A percentile compares a stretch with the other conserved stretches of the same genome.
phyloP scores from a whole-genome alignment of 495 filamentous ascomycete genomes.

The Cryomyces antarcticus region DNA sequence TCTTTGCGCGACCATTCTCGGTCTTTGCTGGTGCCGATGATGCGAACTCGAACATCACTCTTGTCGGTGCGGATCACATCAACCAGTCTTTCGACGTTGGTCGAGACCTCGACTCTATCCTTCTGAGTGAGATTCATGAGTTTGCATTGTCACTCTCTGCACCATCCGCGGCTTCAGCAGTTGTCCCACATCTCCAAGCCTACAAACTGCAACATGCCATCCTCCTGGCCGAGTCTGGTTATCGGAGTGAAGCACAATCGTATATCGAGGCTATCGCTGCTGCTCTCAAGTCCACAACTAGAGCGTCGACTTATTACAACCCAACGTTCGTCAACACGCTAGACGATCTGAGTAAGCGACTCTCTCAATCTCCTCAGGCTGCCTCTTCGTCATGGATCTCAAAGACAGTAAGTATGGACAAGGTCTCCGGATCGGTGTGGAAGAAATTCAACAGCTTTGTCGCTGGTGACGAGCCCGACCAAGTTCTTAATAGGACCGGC shows the following conservation, averaged over 20 bases:
- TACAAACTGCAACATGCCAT: slow-evolving; percentile 82
- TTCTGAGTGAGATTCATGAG: slow-evolving; percentile 87
- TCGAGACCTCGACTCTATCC: slow-evolving; percentile 60
- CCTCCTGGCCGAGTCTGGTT: slow-evolving; percentile 64
- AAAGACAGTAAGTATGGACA: slow-evolving; percentile 72
- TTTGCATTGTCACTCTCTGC: slow-evolving; percentile 46
- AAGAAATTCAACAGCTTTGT: slow-evolving; percentile 88
- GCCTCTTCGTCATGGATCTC: slow-evolving; percentile 57
- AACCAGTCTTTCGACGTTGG: slow-evolving; percentile 42
- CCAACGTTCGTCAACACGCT: slow-evolving; percentile 47
- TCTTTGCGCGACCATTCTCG: slow-evolving; percentile 32
- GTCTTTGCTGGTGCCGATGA: slow-evolving; percentile 75
- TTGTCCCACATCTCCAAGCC: slow-evolving; percentile 54
- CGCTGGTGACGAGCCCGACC: slow-evolving; percentile 65
- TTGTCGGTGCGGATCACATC: slow-evolving; percentile 67
- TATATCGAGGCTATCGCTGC: slow-evolving; percentile 75
- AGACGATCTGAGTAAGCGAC: slow-evolving; percentile 63
- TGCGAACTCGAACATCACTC: slow-evolving; percentile 49
- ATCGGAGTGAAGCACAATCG: slow-evolving; percentile 59
- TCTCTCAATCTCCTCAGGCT: slow-evolving; percentile 69
- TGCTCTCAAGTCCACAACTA: slow-evolving; percentile 65
- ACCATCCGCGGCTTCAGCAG: slow-evolving; percentile 18
- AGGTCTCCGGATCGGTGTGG: slow-evolving; percentile 73
- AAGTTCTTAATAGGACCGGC: slow-evolving; percentile 26
- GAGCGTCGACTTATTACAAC: slow-evolving; percentile 68